A percentile compares a stretch with the other conserved stretches of the same genome.
Conservation (phyloP, 2,329 filamentous ascomycete genomes). For the Xylaria sp. region DNA sequence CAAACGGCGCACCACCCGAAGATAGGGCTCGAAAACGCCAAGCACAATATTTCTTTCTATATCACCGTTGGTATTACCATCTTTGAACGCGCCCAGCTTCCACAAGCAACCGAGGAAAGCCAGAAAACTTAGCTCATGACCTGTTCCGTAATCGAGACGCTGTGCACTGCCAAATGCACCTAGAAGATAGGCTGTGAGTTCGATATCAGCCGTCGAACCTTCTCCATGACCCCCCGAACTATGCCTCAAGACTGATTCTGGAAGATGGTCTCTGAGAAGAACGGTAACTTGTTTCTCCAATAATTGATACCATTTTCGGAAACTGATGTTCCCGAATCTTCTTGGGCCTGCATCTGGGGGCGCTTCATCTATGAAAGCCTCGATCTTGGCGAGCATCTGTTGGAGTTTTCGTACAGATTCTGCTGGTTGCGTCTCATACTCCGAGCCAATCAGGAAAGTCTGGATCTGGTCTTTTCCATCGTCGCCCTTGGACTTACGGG, state of each 20-base stretch:
- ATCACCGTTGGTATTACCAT: constrained; percentile 61
- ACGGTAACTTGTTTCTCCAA: constrained; percentile 67
- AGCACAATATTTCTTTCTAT: constrained; percentile 84
- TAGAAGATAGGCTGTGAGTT: constrained; percentile 81
- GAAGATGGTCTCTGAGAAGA: constrained; percentile 68
- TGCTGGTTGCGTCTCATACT: constrained; percentile 55
- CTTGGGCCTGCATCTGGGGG: constrained; percentile 87
- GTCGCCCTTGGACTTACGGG: constrained; percentile 61
- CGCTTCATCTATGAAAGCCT: constrained; percentile 75
- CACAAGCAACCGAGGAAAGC: constrained; percentile 91
- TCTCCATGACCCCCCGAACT: constrained; percentile 38
- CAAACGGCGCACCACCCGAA: constrained; percentile 76
- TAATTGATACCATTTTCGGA: constrained; percentile 82
- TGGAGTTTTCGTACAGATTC: constrained; percentile 72
- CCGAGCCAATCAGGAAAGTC: constrained; percentile 58
- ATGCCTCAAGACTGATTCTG: constrained; percentile 49
- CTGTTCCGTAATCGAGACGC: constrained; percentile 93
- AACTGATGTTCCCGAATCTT: constrained; percentile 92
- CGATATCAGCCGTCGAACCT: constrained; percentile 64
- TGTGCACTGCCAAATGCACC: constrained; percentile 90
- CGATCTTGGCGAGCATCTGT: constrained; percentile 71
- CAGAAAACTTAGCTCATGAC: constrained; percentile 93
- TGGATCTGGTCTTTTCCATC: constrained; percentile 55
- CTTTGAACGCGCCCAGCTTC: constrained; percentile 84
- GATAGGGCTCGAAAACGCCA: constrained; percentile 83